Evolutionary conservation across 345 rosid genomes (phyloP).

Genomic region (Salix arbutifolia): DNA sequence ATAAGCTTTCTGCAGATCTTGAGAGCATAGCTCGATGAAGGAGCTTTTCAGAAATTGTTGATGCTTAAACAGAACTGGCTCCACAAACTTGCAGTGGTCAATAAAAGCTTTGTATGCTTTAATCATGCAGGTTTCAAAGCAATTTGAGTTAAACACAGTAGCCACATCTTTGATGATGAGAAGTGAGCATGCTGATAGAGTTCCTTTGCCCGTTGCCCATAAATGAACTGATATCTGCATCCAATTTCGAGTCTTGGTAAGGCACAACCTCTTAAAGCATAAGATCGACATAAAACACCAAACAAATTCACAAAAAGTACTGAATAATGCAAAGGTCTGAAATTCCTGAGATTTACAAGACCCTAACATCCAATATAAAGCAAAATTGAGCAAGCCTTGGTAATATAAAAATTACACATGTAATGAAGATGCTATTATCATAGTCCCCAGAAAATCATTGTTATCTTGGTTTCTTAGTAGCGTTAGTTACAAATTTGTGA

Average conservation of each 20-base stretch:
- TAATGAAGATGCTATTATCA: not conserved
- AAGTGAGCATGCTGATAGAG: conserved; percentile 50
- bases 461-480: not conserved
- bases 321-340: not conserved
- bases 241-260: conserved; percentile 1
- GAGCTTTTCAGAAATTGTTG: conserved; percentile 54
- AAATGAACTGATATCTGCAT: conserved; percentile 65
- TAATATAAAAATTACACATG: not conserved
- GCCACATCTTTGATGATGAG: conserved; percentile 57
- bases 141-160: conserved; percentile 50
- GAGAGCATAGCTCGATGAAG: conserved; percentile 69
- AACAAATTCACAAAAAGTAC: not conserved
- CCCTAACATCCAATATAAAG: not conserved
- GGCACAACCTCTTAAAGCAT: conserved; percentile 5
- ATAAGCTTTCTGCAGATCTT: conserved; percentile 70
- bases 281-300: not conserved
- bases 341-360: not conserved
- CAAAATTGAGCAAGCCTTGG: not conserved
- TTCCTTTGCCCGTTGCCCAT: conserved; percentile 73
- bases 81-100: conserved; percentile 55
- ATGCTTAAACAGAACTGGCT: conserved; percentile 41
- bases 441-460: not conserved
- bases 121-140: conserved; percentile 56
- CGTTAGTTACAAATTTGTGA: not conserved
- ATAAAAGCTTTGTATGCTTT: conserved; percentile 64